phyloP scores from a whole-genome alignment of 2,329 filamentous ascomycete genomes.

The Clarireedia sp. region DNA sequence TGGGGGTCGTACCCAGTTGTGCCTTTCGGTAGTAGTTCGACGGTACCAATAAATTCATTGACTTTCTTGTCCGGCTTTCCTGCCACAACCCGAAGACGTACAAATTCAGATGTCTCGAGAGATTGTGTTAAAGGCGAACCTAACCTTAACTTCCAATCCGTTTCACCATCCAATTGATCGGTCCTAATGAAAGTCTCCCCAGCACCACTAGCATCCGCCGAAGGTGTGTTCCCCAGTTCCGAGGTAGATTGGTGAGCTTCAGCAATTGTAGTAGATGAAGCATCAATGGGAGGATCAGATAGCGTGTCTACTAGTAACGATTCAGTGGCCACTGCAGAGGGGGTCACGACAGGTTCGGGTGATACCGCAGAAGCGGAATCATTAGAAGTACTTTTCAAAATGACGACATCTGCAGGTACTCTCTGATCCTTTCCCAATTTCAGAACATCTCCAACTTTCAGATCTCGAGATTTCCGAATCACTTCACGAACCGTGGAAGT shows the following conservation, averaged over 20 bases:
- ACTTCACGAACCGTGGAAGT: constrained; percentile 55
- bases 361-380: constrained; percentile 37
- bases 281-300: constrained; percentile 25
- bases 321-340: constrained; percentile 8
- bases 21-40: constrained; percentile 60
- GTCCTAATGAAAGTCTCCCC: constrained; percentile 96
- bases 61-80: constrained; percentile 90
- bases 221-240: constrained; percentile 21
- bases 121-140: constrained; percentile 79
- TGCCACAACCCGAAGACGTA: constrained; percentile 63
- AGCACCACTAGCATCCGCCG: constrained; percentile 26
- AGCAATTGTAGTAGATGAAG: constrained; percentile 13
- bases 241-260: constrained; percentile 23
- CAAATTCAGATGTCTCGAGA: constrained; percentile 65
- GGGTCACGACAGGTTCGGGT: constrained; percentile 5
- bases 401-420: constrained; percentile 88
- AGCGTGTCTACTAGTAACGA: constrained; percentile 26
- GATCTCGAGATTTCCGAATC: constrained; percentile 73
- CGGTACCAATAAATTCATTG: constrained; percentile 87
- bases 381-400: constrained; percentile 69
- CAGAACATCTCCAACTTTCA: constrained; percentile 92
- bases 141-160: constrained; percentile 92
- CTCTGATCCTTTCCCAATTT: constrained; percentile 88
- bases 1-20: constrained; percentile 41
- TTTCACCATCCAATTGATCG: constrained; percentile 95